Percentiles rank a stretch among this genome's conserved stretches.
These are phyloP conservation scores for Cladosporium sp. DNA, from an alignment of 2,329 filamentous ascomycete genomes.

Conservation along the genomic window DNA sequence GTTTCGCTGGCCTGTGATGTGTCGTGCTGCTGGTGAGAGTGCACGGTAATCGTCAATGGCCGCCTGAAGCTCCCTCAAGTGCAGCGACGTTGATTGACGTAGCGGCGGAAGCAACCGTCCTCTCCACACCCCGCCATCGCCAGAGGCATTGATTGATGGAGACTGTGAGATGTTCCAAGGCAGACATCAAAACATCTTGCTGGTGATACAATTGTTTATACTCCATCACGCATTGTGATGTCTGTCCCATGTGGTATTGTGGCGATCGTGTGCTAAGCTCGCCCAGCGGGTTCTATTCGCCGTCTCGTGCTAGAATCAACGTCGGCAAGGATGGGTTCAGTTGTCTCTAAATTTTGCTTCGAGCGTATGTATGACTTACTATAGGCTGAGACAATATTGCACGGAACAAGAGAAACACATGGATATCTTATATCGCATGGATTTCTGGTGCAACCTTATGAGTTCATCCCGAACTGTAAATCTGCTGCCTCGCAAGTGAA, in stretches of 20 bases:
- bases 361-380: background rate
- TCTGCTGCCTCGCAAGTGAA: background rate
- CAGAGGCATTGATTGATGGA: background rate
- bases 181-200: background rate
- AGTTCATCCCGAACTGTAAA: background rate
- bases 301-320: background rate
- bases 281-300: background rate
- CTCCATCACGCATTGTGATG: background rate
- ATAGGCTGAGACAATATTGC: background rate
- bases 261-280: no score
- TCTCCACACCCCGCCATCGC: conserved; percentile 11
- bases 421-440: background rate
- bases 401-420: background rate
- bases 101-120: background rate
- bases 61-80: conserved; percentile 13
- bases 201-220: background rate
- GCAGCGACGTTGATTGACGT: conserved; percentile 20
- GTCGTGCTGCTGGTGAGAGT: background rate
- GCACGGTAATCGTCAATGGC: conserved; percentile 15
- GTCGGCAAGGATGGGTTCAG: background rate
- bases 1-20: background rate
- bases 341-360: background rate
- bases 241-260: background rate
- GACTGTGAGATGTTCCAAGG: background rate
- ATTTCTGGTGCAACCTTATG: background rate